Conservation (phyloP, 805 yeast species). For the Yarrowia deformans region DNA sequence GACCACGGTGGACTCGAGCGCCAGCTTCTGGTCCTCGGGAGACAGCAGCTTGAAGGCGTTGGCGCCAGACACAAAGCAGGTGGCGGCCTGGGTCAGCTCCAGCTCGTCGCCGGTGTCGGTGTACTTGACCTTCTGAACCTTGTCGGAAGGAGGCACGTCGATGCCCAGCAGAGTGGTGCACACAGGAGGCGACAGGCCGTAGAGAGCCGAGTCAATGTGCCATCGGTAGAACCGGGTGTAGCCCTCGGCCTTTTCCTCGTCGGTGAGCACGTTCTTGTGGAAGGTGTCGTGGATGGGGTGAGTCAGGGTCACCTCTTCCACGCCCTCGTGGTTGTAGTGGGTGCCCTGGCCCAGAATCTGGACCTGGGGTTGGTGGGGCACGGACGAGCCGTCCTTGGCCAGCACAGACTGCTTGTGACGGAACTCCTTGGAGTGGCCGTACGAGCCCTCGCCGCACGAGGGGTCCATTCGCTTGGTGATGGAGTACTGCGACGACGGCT, state of each 20-base stretch:
- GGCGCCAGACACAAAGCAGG: constrained; percentile 87
- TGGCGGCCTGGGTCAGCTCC: constrained; percentile 81
- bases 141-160: constrained; percentile 74
- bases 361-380: constrained; percentile 86
- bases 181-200: constrained; percentile 84
- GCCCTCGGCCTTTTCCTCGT: constrained; percentile 66
- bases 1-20: constrained; percentile 77
- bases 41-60: constrained; percentile 72
- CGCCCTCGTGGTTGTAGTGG: constrained; percentile 63
- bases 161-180: constrained; percentile 86
- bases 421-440: constrained; percentile 86
- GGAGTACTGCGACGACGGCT: constrained; percentile 77
- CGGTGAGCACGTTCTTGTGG: constrained; percentile 71
- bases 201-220: constrained; percentile 92
- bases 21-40: constrained; percentile 75
- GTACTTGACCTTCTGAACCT: constrained; percentile 64
- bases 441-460: constrained; percentile 62
- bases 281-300: constrained; percentile 87
- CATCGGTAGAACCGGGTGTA: constrained; percentile 88
- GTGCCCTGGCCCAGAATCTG: constrained; percentile 87
- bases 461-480: constrained; percentile 84
- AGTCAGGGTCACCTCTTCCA: constrained; percentile 64
- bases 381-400: constrained; percentile 79
- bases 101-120: constrained; percentile 70
- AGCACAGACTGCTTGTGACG: constrained; percentile 71